Base-by-base conservation (phyloP, 1,284 basidiomycete genomes). In the Trichosporon sp. region DNA sequence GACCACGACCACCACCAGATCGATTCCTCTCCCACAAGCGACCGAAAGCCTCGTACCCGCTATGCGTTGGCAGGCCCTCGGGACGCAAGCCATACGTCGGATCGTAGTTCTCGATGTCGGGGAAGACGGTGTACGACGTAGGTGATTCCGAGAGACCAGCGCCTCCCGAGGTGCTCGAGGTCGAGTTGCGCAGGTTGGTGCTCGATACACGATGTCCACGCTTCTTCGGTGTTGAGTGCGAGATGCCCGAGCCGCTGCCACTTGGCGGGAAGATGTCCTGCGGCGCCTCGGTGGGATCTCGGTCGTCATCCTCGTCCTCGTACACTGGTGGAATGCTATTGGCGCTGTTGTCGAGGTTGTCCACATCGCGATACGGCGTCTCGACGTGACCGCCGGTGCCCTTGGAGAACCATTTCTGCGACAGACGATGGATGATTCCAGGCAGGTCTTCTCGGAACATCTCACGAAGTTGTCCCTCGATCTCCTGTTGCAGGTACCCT, bases 361-460 rank as follows among this genome's bases (percentile, higher is more conserved):
- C 57, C 32, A 65, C 66, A 54, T 77, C 72, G 25, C 72, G 65
- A 49, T 81, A 81, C 2, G 78, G 78, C 67, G 75, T 74, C 67
- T 81, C 80, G 7, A 81, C 78, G 44, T 71, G 73, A 3, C 78
- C 78, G 5, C 74, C 76, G 1, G 74, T 72, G 0, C 77, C 76
- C 13, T 74, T 72, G 3, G 71, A 71, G 37, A 86, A 81, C 95
- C 95, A 99, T 73, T 90, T 89, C 77, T 99, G 95, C 78, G 90
- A 92, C 44, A 99, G 86, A 31, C 92, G 85, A 78, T 99, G 96
- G 56, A 99, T 99, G 71, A 99, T 98, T 1, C 92, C 89, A 0
- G 96, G 96, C 10, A 99, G 81, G 78, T 99, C 96, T 75, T 97
- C 94, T 66, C 95, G 85, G 80, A 99, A 99, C 92, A 99, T 95